phyloP scores from a whole-genome alignment of 2,329 filamentous ascomycete genomes.

The Aspergillus versicolor region DNA sequence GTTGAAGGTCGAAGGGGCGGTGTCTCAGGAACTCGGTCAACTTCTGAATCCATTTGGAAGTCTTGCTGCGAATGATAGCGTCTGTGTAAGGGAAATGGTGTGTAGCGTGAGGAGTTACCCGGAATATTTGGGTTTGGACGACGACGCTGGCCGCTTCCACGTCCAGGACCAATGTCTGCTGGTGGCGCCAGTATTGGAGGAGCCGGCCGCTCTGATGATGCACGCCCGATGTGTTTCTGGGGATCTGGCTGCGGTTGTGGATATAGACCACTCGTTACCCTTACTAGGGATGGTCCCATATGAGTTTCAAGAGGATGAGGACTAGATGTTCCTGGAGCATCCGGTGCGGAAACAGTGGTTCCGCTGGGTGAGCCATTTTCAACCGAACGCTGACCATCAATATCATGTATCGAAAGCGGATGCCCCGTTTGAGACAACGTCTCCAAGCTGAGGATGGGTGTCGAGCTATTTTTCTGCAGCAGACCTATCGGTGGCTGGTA shows the following conservation, averaged over 20 bases:
- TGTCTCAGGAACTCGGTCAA: constrained; percentile 28
- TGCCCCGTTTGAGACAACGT: constrained; percentile 52
- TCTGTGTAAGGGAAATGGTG: constrained; percentile 28
- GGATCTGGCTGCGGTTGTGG: constrained; percentile 16
- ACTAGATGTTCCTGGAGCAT: constrained; percentile 17
- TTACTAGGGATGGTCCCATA: constrained; percentile 15
- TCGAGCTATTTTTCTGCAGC: constrained; percentile 65
- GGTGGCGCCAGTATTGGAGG: constrained; percentile 44
- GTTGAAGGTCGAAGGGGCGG: constrained; percentile 30
- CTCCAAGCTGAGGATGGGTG: constrained; percentile 56
- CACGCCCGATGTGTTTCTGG: constrained; percentile 11
- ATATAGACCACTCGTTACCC: constrained; percentile 14
- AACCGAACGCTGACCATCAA: constrained; percentile 17
- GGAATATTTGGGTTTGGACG: constrained; percentile 39
- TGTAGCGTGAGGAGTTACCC: constrained; percentile 17
- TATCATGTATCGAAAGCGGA: constrained; percentile 50
- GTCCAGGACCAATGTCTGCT: constrained; percentile 41
- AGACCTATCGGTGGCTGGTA: constrained; percentile 75
- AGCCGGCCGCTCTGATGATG: constrained; percentile 18
- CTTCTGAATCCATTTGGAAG: constrained; percentile 18
- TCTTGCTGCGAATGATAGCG: constrained; percentile 36
- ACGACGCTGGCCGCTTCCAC: constrained; percentile 30
- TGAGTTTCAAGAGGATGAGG: constrained; percentile 7
- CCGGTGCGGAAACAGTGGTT: constrained; percentile 23
- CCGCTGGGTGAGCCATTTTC: constrained; percentile 26